These are phyloP conservation scores for Balakata baccata DNA, from an alignment of 345 rosid genomes.

Conservation along the genomic window DNA sequence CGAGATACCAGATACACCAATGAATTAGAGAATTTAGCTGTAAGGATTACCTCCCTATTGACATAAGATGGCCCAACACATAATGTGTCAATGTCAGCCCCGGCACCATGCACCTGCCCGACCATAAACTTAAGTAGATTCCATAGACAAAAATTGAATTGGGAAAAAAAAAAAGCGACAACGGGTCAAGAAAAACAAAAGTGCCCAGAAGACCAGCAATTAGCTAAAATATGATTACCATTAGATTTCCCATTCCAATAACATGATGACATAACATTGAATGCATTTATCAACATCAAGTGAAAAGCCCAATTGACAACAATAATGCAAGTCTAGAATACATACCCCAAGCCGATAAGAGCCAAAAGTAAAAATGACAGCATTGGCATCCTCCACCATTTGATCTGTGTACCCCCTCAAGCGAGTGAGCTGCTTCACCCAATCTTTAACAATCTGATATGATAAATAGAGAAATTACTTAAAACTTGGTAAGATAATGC, in stretches of 20 bases:
- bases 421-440: constrained; percentile 78
- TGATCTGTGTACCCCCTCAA: constrained; percentile 75
- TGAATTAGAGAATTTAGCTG: neutral
- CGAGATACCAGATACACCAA: neutral
- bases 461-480: neutral
- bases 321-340: neutral
- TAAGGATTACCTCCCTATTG: constrained; percentile 60
- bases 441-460: constrained; percentile 64
- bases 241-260: neutral
- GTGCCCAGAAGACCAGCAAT: neutral
- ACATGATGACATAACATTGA: neutral
- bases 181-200: neutral
- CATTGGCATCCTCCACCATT: constrained; percentile 94
- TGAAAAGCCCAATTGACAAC: neutral
- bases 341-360: constrained; percentile 91
- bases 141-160: neutral
- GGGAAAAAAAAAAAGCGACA: neutral
- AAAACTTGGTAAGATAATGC: neutral
- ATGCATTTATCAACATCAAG: neutral
- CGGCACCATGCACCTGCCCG: constrained; percentile 84
- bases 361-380: constrained; percentile 85
- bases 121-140: neutral
- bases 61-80: constrained; percentile 97
- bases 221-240: neutral
- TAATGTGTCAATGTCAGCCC: constrained; percentile 82